These are phyloP conservation scores for Trichophyton benhamiae DNA, from an alignment of 2,329 filamentous ascomycete species.

Conservation along the genomic window DNA sequence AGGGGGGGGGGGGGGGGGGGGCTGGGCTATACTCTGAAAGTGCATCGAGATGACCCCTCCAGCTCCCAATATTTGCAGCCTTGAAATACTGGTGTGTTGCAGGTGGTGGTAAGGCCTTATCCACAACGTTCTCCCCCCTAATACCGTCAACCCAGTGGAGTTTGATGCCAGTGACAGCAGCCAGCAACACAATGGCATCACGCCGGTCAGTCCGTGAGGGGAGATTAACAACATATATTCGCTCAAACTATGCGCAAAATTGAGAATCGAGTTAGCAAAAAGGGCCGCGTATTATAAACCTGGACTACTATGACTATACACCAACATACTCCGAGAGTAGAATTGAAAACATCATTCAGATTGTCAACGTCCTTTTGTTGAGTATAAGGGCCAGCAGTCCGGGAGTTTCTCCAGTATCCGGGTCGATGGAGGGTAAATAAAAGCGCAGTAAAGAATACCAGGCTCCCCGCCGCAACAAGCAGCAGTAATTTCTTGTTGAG, in stretches of 20 bases:
- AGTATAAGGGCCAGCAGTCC: background rate
- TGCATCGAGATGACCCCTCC: constrained; percentile 32
- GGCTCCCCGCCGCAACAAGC: background rate
- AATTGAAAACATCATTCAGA: background rate
- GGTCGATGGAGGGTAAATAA: background rate
- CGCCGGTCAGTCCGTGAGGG: constrained; percentile 39
- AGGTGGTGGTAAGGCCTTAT: constrained; percentile 34
- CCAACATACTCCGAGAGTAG: constrained; percentile 1
- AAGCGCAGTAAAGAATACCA: background rate
- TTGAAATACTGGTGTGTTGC: constrained; percentile 10
- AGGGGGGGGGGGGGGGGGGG: too few relatives aligned
- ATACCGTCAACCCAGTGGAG: constrained; percentile 37
- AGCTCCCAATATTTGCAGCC: constrained; percentile 29
- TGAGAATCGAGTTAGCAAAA: background rate
- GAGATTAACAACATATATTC: constrained; percentile 37
- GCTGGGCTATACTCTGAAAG: constrained; percentile 18
- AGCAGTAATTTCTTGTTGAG: background rate
- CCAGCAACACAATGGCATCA: constrained; percentile 36
- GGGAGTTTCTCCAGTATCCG: background rate
- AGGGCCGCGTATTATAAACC: background rate
- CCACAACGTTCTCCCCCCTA: constrained; percentile 27
- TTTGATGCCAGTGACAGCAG: constrained; percentile 32
- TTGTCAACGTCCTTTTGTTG: background rate
- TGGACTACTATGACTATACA: background rate
- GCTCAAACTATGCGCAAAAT: constrained; percentile 28